Evolutionary conservation across 495 filamentous ascomycete genomes (phyloP), one percentile per base, ranked within the genome.

Genomic region (Hypoxylon intermedium): DNA sequence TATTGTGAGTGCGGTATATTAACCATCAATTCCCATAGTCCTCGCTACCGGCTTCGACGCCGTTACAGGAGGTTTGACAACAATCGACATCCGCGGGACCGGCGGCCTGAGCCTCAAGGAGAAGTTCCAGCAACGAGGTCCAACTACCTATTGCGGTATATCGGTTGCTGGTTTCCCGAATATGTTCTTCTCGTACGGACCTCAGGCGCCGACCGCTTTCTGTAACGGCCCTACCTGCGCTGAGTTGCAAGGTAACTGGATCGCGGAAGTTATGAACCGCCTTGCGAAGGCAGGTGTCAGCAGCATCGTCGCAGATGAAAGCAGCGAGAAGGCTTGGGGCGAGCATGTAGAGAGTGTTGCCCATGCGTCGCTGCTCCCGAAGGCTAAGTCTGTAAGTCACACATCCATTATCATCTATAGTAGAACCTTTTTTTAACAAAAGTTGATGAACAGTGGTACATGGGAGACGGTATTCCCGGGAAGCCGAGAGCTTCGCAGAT

Each of bases 1-100:
- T 47, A 37, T 49, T 36, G 5, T 9, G 3, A 12, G 9, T 0
- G 13, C 40, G 12, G n/a, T 2, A n/a, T 24, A 15, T 40, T 52
- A 19, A 47, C 18, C 6, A 2, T 15, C 6, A 11, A 4, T 2
- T 3, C 6, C 73, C 4, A 61, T 80, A 49, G 72, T 71, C 13
- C 68, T 83, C 18, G 82, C 81, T 0, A 84, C 82, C 0, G 82
- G 82, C n/a, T 85, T 81, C 61, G 80, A 84, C 63, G 76, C 72
- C 12, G 74, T 79, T 7, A 83, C 80, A 0, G 82, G 81, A 5
- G 74, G 79, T 5, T 60, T 83, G 40, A 74, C 77, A 0, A 65
- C 71, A 9, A 73, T 85, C 40, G 76, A 70, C 12, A 70, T 85
- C 41, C 63, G 63, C 2, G 75, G 76, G 48, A 76, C 75, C 44